Conservation (phyloP, 1,139 yeast genomes). For the Yamadazyma atmosphaerica region DNA sequence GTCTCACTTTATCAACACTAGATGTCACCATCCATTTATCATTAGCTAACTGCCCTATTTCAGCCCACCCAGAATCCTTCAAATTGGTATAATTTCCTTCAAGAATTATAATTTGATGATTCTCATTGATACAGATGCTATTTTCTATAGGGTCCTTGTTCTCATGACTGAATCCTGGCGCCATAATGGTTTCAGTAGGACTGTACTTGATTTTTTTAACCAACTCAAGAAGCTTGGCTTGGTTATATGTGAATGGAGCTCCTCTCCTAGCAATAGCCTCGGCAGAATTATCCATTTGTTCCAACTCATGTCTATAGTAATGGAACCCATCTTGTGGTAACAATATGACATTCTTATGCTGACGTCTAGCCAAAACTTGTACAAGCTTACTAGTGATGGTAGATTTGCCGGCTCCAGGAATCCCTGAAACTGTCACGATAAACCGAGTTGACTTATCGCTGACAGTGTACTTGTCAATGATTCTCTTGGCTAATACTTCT, state of each 20-base stretch:
- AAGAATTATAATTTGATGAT: conserved; percentile 52
- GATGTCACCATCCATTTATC: conserved; percentile 50
- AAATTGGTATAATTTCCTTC: conserved; percentile 67
- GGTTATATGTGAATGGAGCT: conserved; percentile 83
- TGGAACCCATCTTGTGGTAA: conserved; percentile 83
- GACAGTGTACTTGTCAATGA: neutral
- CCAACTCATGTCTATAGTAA: conserved; percentile 56
- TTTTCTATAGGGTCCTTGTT: conserved; percentile 63
- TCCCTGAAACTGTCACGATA: conserved; percentile 62
- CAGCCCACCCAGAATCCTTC: conserved; percentile 51
- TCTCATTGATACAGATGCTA: conserved; percentile 44
- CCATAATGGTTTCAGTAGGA: conserved; percentile 28
- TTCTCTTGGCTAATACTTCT: conserved; percentile 2
- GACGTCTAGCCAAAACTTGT: neutral
- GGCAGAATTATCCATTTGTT: conserved; percentile 50
- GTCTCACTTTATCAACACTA: conserved; percentile 45
- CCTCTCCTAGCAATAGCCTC: conserved; percentile 71
- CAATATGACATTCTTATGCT: neutral
- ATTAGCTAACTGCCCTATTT: conserved; percentile 36
- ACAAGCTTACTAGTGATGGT: conserved; percentile 48
- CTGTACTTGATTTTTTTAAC: conserved; percentile 22
- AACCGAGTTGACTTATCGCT: conserved; percentile 26
- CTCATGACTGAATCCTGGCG: conserved; percentile 80
- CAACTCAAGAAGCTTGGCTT: conserved; percentile 33
- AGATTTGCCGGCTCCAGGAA: conserved; percentile 82